phyloP scores from a whole-genome alignment of 2,329 filamentous ascomycete genomes.

The Elsinoe batatas region DNA sequence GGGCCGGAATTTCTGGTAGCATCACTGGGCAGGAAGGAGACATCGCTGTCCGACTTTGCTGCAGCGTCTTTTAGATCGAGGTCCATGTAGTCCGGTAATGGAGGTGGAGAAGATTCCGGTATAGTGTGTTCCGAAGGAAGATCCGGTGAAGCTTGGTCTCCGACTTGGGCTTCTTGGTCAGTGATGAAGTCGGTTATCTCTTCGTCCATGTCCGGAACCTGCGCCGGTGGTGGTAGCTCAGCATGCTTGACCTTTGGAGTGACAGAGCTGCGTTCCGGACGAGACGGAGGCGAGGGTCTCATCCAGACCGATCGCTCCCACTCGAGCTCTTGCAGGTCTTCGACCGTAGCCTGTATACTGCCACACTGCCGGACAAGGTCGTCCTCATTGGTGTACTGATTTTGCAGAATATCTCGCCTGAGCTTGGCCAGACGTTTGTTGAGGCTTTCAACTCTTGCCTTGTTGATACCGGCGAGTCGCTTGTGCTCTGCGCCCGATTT shows the following conservation, averaged over 20 bases:
- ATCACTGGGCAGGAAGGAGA: slow-evolving; percentile 4
- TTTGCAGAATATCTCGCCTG: slow-evolving; percentile 41
- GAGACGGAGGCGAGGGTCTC: slow-evolving; percentile 22
- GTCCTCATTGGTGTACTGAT: slow-evolving; percentile 43
- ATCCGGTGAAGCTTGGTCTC: background rate
- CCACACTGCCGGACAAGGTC: slow-evolving; percentile 48
- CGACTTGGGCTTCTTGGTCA: background rate
- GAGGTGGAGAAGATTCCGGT: background rate
- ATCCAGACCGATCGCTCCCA: slow-evolving; percentile 38
- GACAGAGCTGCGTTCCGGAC: background rate
- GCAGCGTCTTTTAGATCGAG: background rate
- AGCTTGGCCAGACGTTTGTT: slow-evolving; percentile 47
- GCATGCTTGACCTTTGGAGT: background rate
- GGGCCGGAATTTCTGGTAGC: background rate
- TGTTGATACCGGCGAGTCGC: slow-evolving; percentile 37
- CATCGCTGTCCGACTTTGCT: slow-evolving; percentile 3
- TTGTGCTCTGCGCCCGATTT: slow-evolving; percentile 31
- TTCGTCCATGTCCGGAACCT: background rate
- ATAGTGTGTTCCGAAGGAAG: background rate
- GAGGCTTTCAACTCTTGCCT: slow-evolving; percentile 34
- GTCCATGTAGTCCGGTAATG: background rate
- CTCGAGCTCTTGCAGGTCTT: slow-evolving; percentile 45
- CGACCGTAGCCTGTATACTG: slow-evolving; percentile 55
- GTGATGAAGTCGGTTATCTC: slow-evolving; percentile 11
- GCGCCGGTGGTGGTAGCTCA: background rate